These are phyloP conservation scores for Carex littledalei DNA, from an alignment of 176 grass and related monocot genomes.

Conservation along the genomic window DNA sequence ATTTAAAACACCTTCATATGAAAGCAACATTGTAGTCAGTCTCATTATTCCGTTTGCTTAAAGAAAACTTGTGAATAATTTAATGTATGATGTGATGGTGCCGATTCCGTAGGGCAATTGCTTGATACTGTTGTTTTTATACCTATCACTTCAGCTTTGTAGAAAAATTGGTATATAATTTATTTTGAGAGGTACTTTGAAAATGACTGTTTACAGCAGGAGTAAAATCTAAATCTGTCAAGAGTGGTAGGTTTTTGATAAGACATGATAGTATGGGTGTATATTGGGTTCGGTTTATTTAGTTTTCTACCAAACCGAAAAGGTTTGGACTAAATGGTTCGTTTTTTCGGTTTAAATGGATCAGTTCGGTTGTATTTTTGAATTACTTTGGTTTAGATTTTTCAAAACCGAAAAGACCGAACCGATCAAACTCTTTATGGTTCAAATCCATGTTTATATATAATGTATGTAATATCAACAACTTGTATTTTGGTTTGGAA, in stretches of 20 bases:
- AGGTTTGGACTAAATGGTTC: too few species aligned
- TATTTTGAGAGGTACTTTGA: slow-evolving; percentile 3
- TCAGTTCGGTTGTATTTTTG: too few species aligned
- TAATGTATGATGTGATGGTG: background rate
- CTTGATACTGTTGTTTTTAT: background rate
- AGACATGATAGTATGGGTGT: background rate
- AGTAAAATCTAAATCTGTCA: background rate
- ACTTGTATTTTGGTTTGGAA: too few species aligned
- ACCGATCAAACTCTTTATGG: too few species aligned
- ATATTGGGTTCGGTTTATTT: too few species aligned
- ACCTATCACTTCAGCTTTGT: background rate
- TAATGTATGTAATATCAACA: too few species aligned
- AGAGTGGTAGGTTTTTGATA: background rate
- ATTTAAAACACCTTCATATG: background rate
- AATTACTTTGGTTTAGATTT: too few species aligned
- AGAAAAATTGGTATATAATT: background rate
- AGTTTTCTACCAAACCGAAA: too few species aligned
- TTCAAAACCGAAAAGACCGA: too few species aligned
- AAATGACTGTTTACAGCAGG: background rate
- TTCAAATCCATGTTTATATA: too few species aligned
- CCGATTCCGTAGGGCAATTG: background rate
- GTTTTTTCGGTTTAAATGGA: too few species aligned
- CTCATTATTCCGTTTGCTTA: background rate
- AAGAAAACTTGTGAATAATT: background rate
- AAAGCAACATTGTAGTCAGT: background rate